Percentiles rank a stretch among this genome's conserved stretches.
Evolutionary conservation across 306 rosid species (phyloP).

Genomic region (Quillaja saponaria): DNA sequence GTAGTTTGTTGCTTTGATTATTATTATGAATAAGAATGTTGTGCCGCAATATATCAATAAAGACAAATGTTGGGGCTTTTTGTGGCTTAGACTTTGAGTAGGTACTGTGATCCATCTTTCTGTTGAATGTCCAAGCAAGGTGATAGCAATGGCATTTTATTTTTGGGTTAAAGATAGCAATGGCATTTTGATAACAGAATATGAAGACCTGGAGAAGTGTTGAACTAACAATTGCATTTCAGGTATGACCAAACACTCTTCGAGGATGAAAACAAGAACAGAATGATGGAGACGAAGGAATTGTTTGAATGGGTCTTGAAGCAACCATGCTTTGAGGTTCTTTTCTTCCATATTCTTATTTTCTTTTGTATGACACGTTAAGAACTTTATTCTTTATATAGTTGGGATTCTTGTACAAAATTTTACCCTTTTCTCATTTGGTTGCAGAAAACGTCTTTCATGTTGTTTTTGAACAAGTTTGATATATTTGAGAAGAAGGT

Average conservation of each 20-base stretch:
- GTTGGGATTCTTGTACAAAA: conserved; percentile 2
- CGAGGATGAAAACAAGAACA: conserved; percentile 90
- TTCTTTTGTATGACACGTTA: conserved; percentile 22
- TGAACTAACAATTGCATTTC: conserved; percentile 36
- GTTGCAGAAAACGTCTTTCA: conserved; percentile 92
- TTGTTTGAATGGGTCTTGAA: conserved; percentile 95
- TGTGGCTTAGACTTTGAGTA: conserved; percentile 3
- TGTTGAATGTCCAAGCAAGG: conserved; percentile 7
- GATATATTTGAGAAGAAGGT: conserved; percentile 96
- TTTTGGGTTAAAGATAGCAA: no score
- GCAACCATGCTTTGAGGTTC: conserved; percentile 97
- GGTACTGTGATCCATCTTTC: neutral
- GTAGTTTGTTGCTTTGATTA: neutral
- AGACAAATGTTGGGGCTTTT: no score
- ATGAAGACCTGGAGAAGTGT: conserved; percentile 24
- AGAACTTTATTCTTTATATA: conserved; percentile 10
- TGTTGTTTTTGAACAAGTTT: conserved; percentile 95
- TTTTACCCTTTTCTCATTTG: conserved; percentile 26
- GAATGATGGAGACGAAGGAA: conserved; percentile 96
- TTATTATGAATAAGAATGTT: neutral
- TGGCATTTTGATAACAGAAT: conserved; percentile 12
- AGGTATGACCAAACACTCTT: conserved; percentile 99
- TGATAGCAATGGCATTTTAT: no score
- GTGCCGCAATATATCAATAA: neutral
- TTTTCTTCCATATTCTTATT: conserved; percentile 21